These are phyloP conservation scores for Arthromyces matolae DNA, from an alignment of 768 basidiomycete genomes.

Conservation along the genomic window DNA sequence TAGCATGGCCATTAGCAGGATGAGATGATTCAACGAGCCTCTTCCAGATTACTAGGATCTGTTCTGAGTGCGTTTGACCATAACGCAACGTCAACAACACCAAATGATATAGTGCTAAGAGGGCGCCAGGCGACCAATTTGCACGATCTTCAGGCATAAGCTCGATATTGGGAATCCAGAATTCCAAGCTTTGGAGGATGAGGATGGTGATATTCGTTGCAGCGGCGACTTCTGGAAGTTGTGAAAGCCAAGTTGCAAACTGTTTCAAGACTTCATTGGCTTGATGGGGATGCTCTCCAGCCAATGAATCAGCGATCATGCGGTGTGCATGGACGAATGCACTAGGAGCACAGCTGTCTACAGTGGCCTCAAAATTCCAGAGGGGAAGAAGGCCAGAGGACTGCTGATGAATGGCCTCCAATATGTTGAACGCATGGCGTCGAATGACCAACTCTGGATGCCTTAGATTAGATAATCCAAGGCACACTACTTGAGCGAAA, in stretches of 20 bases:
- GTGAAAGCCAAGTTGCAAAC: constrained; percentile 69
- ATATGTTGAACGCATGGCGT: constrained; percentile 71
- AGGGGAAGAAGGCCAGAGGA: constrained; percentile 64
- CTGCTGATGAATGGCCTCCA: constrained; percentile 70
- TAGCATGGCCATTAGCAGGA: constrained; percentile 71
- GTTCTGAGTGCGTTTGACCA: constrained; percentile 70
- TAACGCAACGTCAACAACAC: constrained; percentile 80
- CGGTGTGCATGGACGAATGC: constrained; percentile 81
- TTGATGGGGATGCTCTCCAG: constrained; percentile 69
- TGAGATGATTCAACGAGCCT: constrained; percentile 71
- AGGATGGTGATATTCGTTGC: constrained; percentile 47
- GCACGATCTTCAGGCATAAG: constrained; percentile 60
- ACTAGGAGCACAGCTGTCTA: constrained; percentile 67
- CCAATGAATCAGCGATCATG: constrained; percentile 71
- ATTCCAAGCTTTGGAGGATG: constrained; percentile 74
- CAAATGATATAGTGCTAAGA: constrained; percentile 71
- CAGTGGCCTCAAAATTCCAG: constrained; percentile 68
- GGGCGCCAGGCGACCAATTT: constrained; percentile 53
- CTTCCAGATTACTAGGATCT: constrained; percentile 76
- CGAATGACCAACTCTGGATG: constrained; percentile 64
- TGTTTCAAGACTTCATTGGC: constrained; percentile 64
- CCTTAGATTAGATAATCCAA: constrained; percentile 83
- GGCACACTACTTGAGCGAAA: constrained; percentile 70
- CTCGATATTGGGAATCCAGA: constrained; percentile 78
- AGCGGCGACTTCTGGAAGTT: constrained; percentile 48